Conservation (phyloP, 176 grass and related monocot species). For the Elaeis guineensis region DNA sequence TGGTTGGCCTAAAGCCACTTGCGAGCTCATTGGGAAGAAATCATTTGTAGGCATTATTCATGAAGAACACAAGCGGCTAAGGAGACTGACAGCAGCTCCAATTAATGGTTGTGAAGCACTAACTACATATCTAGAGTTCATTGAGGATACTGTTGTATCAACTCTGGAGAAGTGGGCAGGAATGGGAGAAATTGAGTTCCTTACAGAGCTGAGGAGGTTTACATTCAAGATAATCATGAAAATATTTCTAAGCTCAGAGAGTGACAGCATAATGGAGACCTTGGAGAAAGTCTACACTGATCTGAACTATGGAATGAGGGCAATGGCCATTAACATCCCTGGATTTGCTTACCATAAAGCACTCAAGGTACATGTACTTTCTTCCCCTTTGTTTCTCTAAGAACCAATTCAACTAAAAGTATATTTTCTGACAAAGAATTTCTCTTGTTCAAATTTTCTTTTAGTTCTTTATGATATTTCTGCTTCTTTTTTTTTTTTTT, state of each 20-base stretch:
- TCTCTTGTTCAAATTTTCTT: too few species aligned
- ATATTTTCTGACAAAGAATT: too few species aligned
- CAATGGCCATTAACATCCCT: conserved; percentile 83
- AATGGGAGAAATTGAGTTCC: neutral
- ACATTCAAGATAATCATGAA: conserved; percentile 83
- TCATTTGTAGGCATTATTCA: conserved; percentile 60
- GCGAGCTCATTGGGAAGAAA: conserved; percentile 60
- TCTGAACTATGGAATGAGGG: conserved; percentile 81
- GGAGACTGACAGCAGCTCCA: conserved; percentile 55
- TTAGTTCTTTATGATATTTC: too few species aligned
- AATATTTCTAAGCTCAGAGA: conserved; percentile 57
- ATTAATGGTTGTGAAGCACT: conserved; percentile 89
- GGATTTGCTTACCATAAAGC: conserved; percentile 74
- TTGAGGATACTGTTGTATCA: conserved; percentile 44
- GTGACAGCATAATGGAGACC: conserved; percentile 21
- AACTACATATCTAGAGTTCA: conserved; percentile 60
- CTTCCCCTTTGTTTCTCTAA: too few species aligned
- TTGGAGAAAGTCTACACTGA: conserved; percentile 75
- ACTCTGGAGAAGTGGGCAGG: conserved; percentile 40
- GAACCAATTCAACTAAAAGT: too few species aligned
- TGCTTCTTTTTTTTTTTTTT: too few species aligned
- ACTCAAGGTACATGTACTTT: conserved; percentile 27
- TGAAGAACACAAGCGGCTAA: conserved; percentile 66
- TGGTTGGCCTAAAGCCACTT: conserved; percentile 74
- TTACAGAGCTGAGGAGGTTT: conserved; percentile 28